These are phyloP conservation scores for Cadophora sp. DNA, from an alignment of 2,329 filamentous ascomycete genomes.

Conservation along the genomic window DNA sequence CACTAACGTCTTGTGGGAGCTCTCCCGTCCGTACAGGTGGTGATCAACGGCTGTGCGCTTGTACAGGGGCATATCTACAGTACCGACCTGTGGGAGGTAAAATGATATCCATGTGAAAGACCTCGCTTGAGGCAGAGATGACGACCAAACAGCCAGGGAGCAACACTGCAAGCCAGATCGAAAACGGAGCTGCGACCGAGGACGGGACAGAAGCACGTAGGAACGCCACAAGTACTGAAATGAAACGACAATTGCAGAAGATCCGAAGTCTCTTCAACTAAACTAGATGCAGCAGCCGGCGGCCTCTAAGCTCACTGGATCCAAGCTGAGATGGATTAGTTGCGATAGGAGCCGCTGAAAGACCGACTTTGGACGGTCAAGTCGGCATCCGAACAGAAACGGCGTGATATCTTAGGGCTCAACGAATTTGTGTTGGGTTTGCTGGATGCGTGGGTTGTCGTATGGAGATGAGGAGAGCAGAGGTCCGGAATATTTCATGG, in stretches of 20 bases:
- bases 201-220: neutral
- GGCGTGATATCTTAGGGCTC: too few species aligned
- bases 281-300: neutral
- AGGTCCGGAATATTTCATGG: too few species aligned
- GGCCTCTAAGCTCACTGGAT: neutral
- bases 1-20: conserved; percentile 5
- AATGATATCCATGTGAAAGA: conserved; percentile 1
- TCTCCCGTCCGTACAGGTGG: neutral
- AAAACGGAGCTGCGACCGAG: conserved; percentile 5
- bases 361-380: conserved; percentile 1
- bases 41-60: neutral
- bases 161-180: neutral
- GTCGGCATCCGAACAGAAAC: neutral
- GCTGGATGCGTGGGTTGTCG: too few species aligned
- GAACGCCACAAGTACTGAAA: neutral
- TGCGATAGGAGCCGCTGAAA: conserved; percentile 12
- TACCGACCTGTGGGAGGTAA: too few species aligned
- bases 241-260: neutral
- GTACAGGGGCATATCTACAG: too few species aligned
- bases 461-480: too few species aligned
- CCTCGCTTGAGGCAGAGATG: neutral
- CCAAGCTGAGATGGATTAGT: neutral
- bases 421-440: too few species aligned
- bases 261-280: neutral
- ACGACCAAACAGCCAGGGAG: neutral